phyloP scores from a whole-genome alignment of 2,329 filamentous ascomycete species.

The Colletotrichum viniferum region DNA sequence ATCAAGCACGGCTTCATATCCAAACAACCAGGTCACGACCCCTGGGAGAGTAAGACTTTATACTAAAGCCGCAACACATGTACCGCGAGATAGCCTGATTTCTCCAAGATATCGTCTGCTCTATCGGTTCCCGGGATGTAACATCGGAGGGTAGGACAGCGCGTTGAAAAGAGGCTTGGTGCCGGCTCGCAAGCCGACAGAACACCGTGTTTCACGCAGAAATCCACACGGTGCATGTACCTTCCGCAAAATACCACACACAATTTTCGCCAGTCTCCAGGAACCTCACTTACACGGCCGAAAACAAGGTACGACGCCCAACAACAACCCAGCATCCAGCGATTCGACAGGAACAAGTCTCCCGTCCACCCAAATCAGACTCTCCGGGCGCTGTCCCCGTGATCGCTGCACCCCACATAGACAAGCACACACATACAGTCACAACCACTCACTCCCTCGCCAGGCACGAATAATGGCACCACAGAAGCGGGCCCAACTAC shows the following conservation, averaged over 20 bases:
- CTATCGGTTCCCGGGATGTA: background rate
- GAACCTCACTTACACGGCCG: constrained; percentile 18
- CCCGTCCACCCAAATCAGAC: background rate
- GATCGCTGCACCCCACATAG: background rate
- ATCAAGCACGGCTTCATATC: background rate
- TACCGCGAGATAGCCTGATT: background rate
- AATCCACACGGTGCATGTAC: constrained; percentile 14
- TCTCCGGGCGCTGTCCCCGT: background rate
- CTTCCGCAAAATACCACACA: background rate
- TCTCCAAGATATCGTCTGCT: background rate
- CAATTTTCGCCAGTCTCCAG: background rate
- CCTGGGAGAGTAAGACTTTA: background rate
- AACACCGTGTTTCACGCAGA: too few species aligned
- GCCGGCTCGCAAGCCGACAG: background rate
- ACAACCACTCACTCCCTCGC: background rate
- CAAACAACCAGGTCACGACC: background rate
- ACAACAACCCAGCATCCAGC: background rate
- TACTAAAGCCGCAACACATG: background rate
- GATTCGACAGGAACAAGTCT: background rate
- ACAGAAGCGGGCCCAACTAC: constrained; percentile 17
- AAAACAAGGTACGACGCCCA: background rate
- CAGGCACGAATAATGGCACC: background rate
- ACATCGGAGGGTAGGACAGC: constrained; percentile 2
- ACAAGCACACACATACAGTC: background rate
- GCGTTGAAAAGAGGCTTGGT: constrained; percentile 1